Evolutionary conservation across 2,329 filamentous ascomycete species (phyloP), one percentile per base, ranked within the genome.

Genomic region (Aspergillus spinulosporus): DNA sequence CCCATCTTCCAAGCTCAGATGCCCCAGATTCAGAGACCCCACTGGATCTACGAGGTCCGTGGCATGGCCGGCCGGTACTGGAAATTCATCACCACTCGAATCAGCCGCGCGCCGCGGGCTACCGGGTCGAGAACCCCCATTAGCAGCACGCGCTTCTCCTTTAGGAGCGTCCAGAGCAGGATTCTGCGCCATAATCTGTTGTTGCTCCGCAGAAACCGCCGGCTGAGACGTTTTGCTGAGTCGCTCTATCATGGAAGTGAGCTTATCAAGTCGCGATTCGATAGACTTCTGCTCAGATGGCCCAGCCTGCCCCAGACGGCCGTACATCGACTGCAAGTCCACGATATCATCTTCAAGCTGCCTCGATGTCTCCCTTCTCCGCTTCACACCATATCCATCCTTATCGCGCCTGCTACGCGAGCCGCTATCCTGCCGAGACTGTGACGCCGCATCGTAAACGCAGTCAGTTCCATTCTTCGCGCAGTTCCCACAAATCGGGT

Each of bases 401-500:
- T 56, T 62, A 39, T 46, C 47, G 26, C 58, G 55, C 5, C 21
- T 49, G 28, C 49, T 21, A 21, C 21, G 60, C 39, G 32, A 39
- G 26, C 15, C 9, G 14, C 54, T 54, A 2, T 63, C 49, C 7
- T 65, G 62, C 39, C 66, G 73, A 8, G 9, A 12, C 51, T 67
- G 66, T 48, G 64, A 64, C 47, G 64, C 57, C n/a, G 62, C 63
- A 65, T 76, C 72, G 61, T 78, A 79, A 4, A 73, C 54, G 59
- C 77, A 79, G 55, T 76, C 66, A 55, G 72, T 70, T 21, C 70
- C 70, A 43, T 73, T 77, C 57, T 78, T 79, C 54, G 64, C 58
- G 58, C 77, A 79, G 49, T 76, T 78, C 29, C 75, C 74, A 62
- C 77, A 79, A 11, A 75, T 62, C 4, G 77, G 77, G 61, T 77